These are phyloP conservation scores for Aspergillus spinulosporus DNA, from an alignment of 2,329 filamentous ascomycete genomes.

Conservation along the genomic window DNA sequence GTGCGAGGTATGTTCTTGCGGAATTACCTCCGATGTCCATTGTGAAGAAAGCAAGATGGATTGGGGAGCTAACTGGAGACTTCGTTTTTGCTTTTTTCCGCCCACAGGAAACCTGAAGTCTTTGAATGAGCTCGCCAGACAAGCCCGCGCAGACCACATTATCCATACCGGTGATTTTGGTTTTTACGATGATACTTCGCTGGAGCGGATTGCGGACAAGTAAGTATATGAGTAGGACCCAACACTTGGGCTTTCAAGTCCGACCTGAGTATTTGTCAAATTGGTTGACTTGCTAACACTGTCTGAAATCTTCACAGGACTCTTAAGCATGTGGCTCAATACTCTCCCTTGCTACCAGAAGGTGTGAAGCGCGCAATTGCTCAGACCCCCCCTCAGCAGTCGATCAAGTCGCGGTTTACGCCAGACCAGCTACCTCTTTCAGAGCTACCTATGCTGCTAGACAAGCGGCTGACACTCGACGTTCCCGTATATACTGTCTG, in stretches of 20 bases:
- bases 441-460: slow-evolving; percentile 84
- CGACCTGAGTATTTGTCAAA: background rate
- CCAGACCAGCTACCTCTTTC: slow-evolving; percentile 85
- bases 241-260: background rate
- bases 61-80: slow-evolving; percentile 21
- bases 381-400: slow-evolving; percentile 63
- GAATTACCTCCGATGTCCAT: background rate
- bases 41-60: slow-evolving; percentile 1
- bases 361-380: slow-evolving; percentile 67
- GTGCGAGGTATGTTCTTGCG: slow-evolving; percentile 46
- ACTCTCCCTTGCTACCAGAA: slow-evolving; percentile 90
- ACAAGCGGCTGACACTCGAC: slow-evolving; percentile 84
- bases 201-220: slow-evolving; percentile 98
- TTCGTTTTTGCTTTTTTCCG: slow-evolving; percentile 19
- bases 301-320: slow-evolving; percentile 60
- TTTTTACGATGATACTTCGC: slow-evolving; percentile 94
- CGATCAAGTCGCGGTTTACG: slow-evolving; percentile 80
- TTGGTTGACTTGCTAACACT: slow-evolving; percentile 21
- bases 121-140: slow-evolving; percentile 92
- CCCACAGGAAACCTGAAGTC: slow-evolving; percentile 83
- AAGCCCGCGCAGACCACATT: slow-evolving; percentile 93
- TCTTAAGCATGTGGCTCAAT: slow-evolving; percentile 96
- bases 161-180: slow-evolving; percentile 99
- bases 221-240: slow-evolving; percentile 50
- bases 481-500: slow-evolving; percentile 98